These are phyloP conservation scores for Trametes cinnabarina DNA, from an alignment of 768 basidiomycete species.

Conservation along the genomic window DNA sequence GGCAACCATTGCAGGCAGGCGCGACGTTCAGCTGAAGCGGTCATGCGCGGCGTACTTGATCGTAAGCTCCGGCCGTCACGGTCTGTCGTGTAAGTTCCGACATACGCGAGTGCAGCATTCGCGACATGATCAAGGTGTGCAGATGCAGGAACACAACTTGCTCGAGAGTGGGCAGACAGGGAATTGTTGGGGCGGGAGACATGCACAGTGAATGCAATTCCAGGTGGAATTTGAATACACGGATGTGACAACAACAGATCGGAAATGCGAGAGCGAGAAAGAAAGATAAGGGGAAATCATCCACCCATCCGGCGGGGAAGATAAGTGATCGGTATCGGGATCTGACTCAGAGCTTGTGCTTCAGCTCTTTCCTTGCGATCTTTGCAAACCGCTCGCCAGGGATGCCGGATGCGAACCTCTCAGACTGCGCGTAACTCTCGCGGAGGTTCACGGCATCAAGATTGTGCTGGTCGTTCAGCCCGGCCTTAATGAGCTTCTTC, in stretches of 20 bases:
- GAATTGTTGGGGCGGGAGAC: background rate
- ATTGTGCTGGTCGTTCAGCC: constrained; percentile 59
- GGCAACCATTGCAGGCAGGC: background rate
- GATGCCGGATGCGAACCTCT: constrained; percentile 58
- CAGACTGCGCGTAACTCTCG: constrained; percentile 71
- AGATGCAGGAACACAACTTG: background rate
- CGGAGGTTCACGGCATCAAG: constrained; percentile 64
- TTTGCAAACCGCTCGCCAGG: constrained; percentile 52
- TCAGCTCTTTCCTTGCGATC: constrained; percentile 63
- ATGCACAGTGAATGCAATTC: too few species aligned
- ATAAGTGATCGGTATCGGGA: background rate
- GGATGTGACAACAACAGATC: background rate
- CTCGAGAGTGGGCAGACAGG: background rate
- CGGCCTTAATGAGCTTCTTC: constrained; percentile 53
- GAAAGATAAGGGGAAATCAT: constrained; percentile 2
- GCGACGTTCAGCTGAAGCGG: background rate
- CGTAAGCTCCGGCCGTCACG: constrained; percentile 6
- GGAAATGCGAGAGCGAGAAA: background rate
- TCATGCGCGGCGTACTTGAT: background rate
- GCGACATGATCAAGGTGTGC: background rate
- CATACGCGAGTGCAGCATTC: background rate
- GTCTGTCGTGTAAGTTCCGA: too few species aligned
- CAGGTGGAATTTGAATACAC: background rate
- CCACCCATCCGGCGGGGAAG: background rate
- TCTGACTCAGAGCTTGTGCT: constrained; percentile 51